phyloP scores from a whole-genome alignment of 73 alveolate genomes.

The Symbiodinium pilosum region DNA sequence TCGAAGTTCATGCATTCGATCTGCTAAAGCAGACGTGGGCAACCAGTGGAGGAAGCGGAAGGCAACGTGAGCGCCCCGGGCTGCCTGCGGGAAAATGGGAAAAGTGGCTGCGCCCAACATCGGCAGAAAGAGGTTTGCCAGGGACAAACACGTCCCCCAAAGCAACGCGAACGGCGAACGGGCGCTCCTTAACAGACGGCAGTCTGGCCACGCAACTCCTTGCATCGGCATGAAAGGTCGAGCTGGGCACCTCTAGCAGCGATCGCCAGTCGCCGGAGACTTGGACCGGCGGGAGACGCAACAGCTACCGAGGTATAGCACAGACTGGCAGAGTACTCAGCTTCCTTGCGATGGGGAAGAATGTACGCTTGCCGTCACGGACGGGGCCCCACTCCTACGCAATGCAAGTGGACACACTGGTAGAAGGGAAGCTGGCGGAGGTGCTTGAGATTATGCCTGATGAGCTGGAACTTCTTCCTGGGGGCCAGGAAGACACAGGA shows the following conservation, averaged over 20 bases:
- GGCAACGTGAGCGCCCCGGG: too few species aligned
- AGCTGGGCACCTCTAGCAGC: not conserved
- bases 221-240: not conserved
- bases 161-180: too few species aligned
- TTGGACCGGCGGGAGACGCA: slow-evolving; percentile 20
- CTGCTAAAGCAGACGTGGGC: too few species aligned
- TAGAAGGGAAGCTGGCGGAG: not conserved
- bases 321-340: slow-evolving; percentile 16
- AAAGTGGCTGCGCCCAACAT: too few species aligned
- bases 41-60: too few species aligned
- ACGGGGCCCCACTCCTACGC: not conserved
- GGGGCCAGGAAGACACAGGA: not conserved
- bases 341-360: not conserved
- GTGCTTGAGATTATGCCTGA: not conserved
- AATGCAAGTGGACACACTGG: not conserved
- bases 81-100: too few species aligned
- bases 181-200: too few species aligned
- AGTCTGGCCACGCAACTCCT: too few species aligned
- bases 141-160: too few species aligned
- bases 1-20: too few species aligned
- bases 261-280: not conserved
- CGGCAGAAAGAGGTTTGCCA: too few species aligned
- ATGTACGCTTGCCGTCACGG: too few species aligned
- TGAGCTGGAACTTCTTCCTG: slow-evolving; percentile 13
- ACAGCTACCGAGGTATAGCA: slow-evolving; percentile 16